phyloP scores from a whole-genome alignment of 306 rosid genomes.

The Vigna angularis region DNA sequence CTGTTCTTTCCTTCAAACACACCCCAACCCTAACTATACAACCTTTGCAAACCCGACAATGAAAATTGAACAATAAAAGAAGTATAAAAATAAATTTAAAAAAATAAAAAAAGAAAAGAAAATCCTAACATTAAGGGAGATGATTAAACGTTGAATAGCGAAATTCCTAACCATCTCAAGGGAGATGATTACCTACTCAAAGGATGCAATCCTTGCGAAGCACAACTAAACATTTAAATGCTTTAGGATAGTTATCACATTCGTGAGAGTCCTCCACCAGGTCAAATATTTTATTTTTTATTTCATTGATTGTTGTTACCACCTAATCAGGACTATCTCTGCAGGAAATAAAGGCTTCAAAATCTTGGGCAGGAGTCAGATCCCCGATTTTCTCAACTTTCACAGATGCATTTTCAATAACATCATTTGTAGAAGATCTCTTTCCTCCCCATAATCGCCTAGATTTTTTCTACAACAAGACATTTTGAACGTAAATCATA shows the following conservation, averaged over 20 bases:
- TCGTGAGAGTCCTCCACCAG: conserved; percentile 68
- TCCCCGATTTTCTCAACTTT: conserved; percentile 74
- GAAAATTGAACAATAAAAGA: conserved; percentile 15
- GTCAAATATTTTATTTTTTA: conserved; percentile 68
- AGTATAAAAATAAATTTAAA: background rate
- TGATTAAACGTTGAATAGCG: background rate
- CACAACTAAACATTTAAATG: conserved; percentile 60
- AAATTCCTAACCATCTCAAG: background rate
- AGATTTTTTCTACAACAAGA: conserved; percentile 63
- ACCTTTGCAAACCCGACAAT: conserved; percentile 22
- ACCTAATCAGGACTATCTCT: conserved; percentile 82
- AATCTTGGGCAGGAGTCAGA: conserved; percentile 74
- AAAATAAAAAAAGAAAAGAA: background rate
- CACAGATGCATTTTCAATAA: conserved; percentile 43
- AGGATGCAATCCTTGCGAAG: conserved; percentile 87
- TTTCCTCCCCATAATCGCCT: conserved; percentile 56
- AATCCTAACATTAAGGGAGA: too few species aligned
- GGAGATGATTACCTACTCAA: conserved; percentile 63
- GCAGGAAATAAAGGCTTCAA: conserved; percentile 78
- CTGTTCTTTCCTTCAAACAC: conserved; percentile 29
- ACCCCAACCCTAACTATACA: conserved; percentile 47
- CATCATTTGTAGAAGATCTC: conserved; percentile 46
- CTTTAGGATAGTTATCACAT: conserved; percentile 71
- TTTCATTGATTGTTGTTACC: conserved; percentile 66
- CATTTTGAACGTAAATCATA: conserved; percentile 31